phyloP scores from a whole-genome alignment of 176 grass and related monocot species.

The Juncus effusus region DNA sequence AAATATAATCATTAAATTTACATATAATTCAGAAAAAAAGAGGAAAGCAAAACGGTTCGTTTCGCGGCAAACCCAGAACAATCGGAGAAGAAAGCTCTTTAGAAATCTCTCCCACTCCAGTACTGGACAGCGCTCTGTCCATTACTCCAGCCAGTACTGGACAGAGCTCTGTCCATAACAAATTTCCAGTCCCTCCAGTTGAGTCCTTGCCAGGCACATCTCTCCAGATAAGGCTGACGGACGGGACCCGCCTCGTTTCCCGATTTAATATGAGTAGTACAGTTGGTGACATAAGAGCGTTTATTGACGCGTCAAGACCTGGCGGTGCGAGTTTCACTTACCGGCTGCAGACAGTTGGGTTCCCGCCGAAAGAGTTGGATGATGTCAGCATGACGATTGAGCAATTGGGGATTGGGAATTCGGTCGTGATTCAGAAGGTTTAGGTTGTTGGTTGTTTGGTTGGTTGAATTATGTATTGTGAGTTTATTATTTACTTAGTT shows the following conservation, averaged over 20 bases:
- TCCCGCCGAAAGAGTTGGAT: conserved; percentile 72
- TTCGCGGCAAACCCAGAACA: conserved; percentile 54
- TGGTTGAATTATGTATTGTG: not conserved
- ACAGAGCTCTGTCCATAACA: conserved; percentile 6
- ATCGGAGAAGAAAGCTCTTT: not conserved
- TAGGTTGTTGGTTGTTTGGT: conserved; percentile 27
- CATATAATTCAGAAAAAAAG: no score
- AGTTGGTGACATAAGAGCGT: conserved; percentile 58
- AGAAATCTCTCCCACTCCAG: conserved; percentile 13
- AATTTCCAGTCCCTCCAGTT: conserved; percentile 42
- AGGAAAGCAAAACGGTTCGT: conserved; percentile 10
- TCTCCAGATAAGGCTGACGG: conserved; percentile 78
- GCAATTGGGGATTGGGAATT: conserved; percentile 76
- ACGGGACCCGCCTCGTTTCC: conserved; percentile 67
- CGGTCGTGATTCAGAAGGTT: conserved; percentile 72
- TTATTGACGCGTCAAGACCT: conserved; percentile 63
- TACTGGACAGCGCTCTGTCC: conserved; percentile 12
- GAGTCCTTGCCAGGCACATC: conserved; percentile 74
- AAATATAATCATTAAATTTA: not conserved
- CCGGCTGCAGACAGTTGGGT: conserved; percentile 54
- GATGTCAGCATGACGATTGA: conserved; percentile 69
- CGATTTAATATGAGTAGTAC: conserved; percentile 82
- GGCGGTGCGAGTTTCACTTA: conserved; percentile 36
- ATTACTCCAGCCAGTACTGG: not conserved
- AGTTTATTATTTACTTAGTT: no score